Base-by-base conservation (phyloP, 768 basidiomycete species). In the Suillus spraguei region DNA sequence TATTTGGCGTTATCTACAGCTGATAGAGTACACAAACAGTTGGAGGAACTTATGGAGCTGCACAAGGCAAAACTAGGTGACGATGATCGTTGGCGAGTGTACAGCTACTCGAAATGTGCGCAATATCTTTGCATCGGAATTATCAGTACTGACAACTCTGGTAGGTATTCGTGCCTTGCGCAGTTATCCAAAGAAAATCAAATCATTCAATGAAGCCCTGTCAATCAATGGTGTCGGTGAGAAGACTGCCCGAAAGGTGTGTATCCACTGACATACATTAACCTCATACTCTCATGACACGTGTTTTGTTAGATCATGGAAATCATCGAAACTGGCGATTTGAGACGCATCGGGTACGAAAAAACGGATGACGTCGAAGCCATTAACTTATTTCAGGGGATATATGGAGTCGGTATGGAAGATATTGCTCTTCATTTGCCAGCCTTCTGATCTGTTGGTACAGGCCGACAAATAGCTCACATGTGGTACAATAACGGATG, bases 371-470 rank as follows among this genome's bases (percentile, higher is more conserved):
- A 91, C 59, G 80, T 91, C 1, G 71, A 77, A 44, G 82, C 82
- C 0, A 80, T 82, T 3, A 76, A 79, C 28, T 53, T 87, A 11
- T 95, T 97, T 70, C 83, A 85, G 60, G 90, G 91, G 9, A 89
- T 97, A 49, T 96, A 96, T 69, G 94, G 92, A 38, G 92, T 95
- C 63, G 95, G 94, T 87, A 64, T 64, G 88, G 76, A 61, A 55
- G 20, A 2, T 60, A 4, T 13, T 16, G 47, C n/a, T 8, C 1
- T 52, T 8, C 5, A 13, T 63, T 59, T 46, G 53, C 38, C 17
- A 42, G 38, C 61, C 8, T 28, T 13, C 33, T 49, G n/a, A 49
- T 28, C 33, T 24, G 59, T 46, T 11, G n/a, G n/a, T 35, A 22
- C 60, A 91, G 91, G 94, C 14, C 83, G 80, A 61, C 75, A 78